A percentile compares a stretch with the other conserved stretches of the same genome.
Evolutionary conservation across 257 asterid species (phyloP).

Genomic region (Asclepias syriaca): DNA sequence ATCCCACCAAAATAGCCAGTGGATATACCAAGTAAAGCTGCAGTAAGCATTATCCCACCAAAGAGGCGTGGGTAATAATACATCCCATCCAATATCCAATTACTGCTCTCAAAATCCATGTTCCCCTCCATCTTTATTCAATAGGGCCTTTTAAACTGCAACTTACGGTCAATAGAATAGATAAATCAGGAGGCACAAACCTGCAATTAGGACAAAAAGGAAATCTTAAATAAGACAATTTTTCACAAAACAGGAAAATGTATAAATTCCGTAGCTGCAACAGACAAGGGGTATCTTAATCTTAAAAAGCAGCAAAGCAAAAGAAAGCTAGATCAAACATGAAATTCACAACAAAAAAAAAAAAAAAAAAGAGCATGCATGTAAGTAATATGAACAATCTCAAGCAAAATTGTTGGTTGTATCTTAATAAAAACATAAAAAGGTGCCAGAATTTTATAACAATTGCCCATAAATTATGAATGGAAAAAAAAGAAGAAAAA

Average conservation of each 20-base stretch:
- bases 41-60: slow-evolving; percentile 92
- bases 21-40: slow-evolving; percentile 83
- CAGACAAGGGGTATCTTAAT: neutral
- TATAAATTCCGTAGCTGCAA: neutral
- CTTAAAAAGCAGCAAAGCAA: neutral
- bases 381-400: neutral
- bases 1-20: slow-evolving; percentile 72
- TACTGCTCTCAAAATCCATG: slow-evolving; percentile 74
- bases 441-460: neutral
- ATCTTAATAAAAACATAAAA: neutral
- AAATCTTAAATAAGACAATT: neutral
- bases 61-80: slow-evolving; percentile 68
- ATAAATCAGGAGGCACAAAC: slow-evolving; percentile 69
- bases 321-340: neutral
- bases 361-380: neutral
- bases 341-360: neutral
- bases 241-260: neutral
- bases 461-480: neutral
- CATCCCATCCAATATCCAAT: slow-evolving; percentile 79
- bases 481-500: neutral
- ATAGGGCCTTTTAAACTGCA: slow-evolving; percentile 24
- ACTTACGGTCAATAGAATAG: slow-evolving; percentile 15
- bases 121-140: slow-evolving; percentile 23
- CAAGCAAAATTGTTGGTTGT: neutral
- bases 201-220: slow-evolving; percentile 25